Evolutionary conservation across 805 yeast genomes (phyloP).

Genomic region (Suhomyces vadensis): DNA sequence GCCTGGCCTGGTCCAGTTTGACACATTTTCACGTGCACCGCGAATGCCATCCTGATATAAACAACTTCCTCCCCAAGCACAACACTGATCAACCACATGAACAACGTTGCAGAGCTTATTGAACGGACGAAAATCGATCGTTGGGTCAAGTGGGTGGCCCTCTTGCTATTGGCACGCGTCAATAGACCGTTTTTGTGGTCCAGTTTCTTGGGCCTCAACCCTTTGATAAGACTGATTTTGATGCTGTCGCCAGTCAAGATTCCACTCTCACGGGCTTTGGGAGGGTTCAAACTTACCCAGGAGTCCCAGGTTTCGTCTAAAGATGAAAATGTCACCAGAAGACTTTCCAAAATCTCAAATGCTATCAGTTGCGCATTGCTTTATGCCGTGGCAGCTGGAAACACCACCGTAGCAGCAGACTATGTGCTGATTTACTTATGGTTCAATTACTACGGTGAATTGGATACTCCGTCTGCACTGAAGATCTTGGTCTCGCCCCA

Average conservation of each 20-base stretch:
- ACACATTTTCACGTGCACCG: no score
- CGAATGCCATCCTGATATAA: no score
- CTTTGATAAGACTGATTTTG: constrained; percentile 17
- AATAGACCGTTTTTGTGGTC: constrained; percentile 30
- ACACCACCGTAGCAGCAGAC: constrained; percentile 36
- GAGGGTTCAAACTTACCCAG: not conserved
- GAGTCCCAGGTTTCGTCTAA: not conserved
- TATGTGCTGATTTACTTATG: constrained; percentile 36
- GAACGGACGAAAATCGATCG: not conserved
- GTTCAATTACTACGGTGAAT: constrained; percentile 30
- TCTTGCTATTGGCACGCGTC: constrained; percentile 25
- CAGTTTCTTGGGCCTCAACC: constrained; percentile 35
- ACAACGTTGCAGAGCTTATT: not conserved
- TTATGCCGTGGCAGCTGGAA: constrained; percentile 27
- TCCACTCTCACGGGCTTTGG: not conserved
- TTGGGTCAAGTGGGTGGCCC: constrained; percentile 31
- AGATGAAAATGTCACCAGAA: constrained; percentile 9
- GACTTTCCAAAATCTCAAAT: constrained; percentile 25
- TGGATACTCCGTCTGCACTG: constrained; percentile 36
- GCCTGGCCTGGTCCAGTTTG: no score
- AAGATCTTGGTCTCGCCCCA: constrained; percentile 30
- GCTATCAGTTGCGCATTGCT: constrained; percentile 23
- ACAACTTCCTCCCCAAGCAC: no score
- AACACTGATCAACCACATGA: not conserved
- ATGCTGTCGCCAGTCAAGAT: not conserved